phyloP scores from a whole-genome alignment of 129 eudicot genomes.

The Gnaphalium uliginosum region DNA sequence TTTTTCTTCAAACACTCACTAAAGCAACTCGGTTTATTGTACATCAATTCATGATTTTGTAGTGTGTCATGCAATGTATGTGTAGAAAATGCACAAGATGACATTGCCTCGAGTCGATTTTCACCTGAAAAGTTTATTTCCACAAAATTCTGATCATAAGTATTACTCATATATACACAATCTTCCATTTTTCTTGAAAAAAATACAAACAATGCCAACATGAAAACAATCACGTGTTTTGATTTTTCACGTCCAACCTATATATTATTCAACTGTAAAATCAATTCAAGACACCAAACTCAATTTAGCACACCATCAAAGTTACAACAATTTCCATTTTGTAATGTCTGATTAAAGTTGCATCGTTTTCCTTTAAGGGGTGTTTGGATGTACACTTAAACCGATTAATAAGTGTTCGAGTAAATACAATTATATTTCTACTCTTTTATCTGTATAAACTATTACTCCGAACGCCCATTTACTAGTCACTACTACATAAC shows the following conservation, averaged over 20 bases:
- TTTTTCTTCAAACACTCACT: constrained; percentile 28
- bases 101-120: constrained; percentile 35
- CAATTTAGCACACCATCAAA: background rate
- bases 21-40: constrained; percentile 21
- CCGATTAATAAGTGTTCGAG: background rate
- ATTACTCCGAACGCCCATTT: background rate
- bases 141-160: constrained; percentile 20
- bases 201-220: too few relatives aligned
- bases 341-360: background rate
- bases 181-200: too few relatives aligned
- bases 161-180: background rate
- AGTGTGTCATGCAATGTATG: constrained; percentile 37
- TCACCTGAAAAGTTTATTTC: constrained; percentile 20
- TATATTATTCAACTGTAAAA: too few relatives aligned
- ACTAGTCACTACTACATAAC: background rate
- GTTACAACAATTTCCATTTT: background rate
- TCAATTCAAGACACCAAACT: constrained; percentile 3
- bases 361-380: background rate
- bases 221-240: too few relatives aligned
- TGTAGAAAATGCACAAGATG: constrained; percentile 56
- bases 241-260: too few relatives aligned
- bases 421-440: background rate
- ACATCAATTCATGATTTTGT: constrained; percentile 25
- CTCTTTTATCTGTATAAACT: background rate
- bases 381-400: background rate